Conservation (phyloP, 768 basidiomycete genomes). For the Trichaptum fuscoviolaceum region DNA sequence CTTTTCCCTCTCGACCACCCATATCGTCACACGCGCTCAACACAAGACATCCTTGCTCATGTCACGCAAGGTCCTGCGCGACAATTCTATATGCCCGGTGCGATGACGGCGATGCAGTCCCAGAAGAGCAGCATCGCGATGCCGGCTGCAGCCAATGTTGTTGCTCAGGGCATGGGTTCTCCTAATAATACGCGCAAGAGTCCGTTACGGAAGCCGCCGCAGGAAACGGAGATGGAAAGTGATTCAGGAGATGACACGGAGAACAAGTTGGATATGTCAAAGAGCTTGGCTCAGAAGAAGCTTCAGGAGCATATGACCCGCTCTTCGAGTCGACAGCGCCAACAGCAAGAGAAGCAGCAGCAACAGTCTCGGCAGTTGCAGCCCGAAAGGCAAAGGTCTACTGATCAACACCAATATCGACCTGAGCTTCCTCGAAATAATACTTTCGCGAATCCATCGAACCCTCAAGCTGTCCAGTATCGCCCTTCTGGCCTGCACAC, state of each 20-base stretch:
- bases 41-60: slow-evolving; percentile 39
- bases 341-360: slow-evolving; percentile 18
- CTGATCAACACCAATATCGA: neutral
- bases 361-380: slow-evolving; percentile 5
- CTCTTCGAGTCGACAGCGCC: slow-evolving; percentile 1
- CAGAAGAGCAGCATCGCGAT: slow-evolving; percentile 57
- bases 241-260: slow-evolving; percentile 47
- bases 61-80: slow-evolving; percentile 16
- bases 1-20: slow-evolving; percentile 57
- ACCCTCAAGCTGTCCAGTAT: slow-evolving; percentile 11
- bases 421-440: neutral
- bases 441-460: neutral
- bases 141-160: slow-evolving; percentile 51
- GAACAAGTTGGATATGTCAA: slow-evolving; percentile 50
- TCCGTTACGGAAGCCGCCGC: slow-evolving; percentile 31
- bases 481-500: slow-evolving; percentile 24
- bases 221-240: slow-evolving; percentile 65
- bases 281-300: slow-evolving; percentile 65
- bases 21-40: slow-evolving; percentile 46
- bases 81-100: slow-evolving; percentile 18
- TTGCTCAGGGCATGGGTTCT: slow-evolving; percentile 27
- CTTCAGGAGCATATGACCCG: slow-evolving; percentile 34
- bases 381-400: neutral
- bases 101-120: slow-evolving; percentile 30
- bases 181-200: slow-evolving; percentile 22